These are phyloP conservation scores for Acidiella bohemica DNA, from an alignment of 495 filamentous ascomycete species.

Conservation along the genomic window DNA sequence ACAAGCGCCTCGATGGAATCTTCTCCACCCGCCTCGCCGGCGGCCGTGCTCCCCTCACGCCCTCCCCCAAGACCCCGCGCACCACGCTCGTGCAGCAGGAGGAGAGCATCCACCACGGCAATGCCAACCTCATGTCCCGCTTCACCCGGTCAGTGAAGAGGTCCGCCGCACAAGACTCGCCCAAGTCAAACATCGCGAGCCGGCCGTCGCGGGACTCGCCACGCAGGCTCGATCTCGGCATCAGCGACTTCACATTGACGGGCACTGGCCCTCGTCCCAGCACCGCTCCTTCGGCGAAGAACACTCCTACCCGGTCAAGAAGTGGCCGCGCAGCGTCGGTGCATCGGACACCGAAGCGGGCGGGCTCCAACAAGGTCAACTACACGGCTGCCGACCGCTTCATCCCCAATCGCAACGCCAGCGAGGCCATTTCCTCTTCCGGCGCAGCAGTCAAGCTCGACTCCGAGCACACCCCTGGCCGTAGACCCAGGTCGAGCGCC, in stretches of 20 bases:
- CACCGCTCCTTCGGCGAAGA: conserved; percentile 40
- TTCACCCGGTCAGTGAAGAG: conserved; percentile 54
- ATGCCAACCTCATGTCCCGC: conserved; percentile 49
- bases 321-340: conserved; percentile 41
- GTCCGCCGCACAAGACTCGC: conserved; percentile 53
- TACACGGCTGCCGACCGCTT: conserved; percentile 81
- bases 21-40: conserved; percentile 89
- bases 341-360: conserved; percentile 64
- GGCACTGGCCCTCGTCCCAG: conserved; percentile 45
- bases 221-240: conserved; percentile 74
- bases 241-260: conserved; percentile 82
- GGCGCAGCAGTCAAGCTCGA: conserved; percentile 65
- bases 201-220: conserved; percentile 47
- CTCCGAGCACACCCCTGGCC: conserved; percentile 30
- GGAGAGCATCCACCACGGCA: conserved; percentile 52
- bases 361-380: conserved; percentile 45
- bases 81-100: conserved; percentile 39
- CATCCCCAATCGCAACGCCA: conserved; percentile 82
- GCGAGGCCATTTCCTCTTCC: conserved; percentile 70
- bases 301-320: conserved; percentile 58
- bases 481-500: conserved; percentile 52
- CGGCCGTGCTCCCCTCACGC: conserved; percentile 86
- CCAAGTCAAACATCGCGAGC: conserved; percentile 83
- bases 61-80: conserved; percentile 67
- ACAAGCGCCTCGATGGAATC: conserved; percentile 79